Evolutionary conservation across 345 rosid genomes (phyloP).

Genomic region (Heritiera fomes): DNA sequence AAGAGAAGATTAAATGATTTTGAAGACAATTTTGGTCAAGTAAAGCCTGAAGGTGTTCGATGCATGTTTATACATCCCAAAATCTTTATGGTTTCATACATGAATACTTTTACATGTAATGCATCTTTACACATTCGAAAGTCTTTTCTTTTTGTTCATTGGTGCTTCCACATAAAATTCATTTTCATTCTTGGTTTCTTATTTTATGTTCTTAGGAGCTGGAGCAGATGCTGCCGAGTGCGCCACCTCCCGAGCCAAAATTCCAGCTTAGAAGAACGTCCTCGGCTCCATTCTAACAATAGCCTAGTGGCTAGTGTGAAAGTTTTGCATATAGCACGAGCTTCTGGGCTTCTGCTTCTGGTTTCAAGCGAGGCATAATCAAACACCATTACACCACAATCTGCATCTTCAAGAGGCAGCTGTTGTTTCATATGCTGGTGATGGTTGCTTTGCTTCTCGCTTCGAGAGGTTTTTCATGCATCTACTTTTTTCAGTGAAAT

Average conservation of each 20-base stretch:
- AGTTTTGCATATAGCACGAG: constrained; percentile 15
- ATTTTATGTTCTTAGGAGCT: constrained; percentile 48
- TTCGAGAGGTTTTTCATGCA: neutral
- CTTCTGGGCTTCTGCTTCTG: constrained; percentile 8
- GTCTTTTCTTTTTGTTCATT: neutral
- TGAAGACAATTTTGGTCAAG: neutral
- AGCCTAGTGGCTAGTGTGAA: neutral
- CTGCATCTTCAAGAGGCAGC: constrained; percentile 16
- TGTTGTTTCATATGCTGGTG: neutral
- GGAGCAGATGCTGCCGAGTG: constrained; percentile 56
- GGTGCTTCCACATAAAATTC: too few relatives aligned
- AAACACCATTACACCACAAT: neutral
- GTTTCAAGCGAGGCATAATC: neutral
- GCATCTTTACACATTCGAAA: neutral
- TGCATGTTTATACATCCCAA: neutral
- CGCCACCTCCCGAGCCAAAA: constrained; percentile 62
- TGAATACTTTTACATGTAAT: neutral
- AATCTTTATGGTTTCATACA: neutral
- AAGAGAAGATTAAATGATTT: neutral
- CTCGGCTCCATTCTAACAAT: constrained; percentile 59
- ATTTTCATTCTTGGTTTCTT: neutral
- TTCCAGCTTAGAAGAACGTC: constrained; percentile 69
- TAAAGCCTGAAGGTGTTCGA: constrained; percentile 3
- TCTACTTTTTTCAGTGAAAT: constrained; percentile 11
- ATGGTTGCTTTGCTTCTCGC: neutral